Percentiles rank a stretch among this genome's conserved stretches.
Evolutionary conservation across 371 early-diverging fungal genomes (phyloP).

Genomic region (Mortierella sp.): DNA sequence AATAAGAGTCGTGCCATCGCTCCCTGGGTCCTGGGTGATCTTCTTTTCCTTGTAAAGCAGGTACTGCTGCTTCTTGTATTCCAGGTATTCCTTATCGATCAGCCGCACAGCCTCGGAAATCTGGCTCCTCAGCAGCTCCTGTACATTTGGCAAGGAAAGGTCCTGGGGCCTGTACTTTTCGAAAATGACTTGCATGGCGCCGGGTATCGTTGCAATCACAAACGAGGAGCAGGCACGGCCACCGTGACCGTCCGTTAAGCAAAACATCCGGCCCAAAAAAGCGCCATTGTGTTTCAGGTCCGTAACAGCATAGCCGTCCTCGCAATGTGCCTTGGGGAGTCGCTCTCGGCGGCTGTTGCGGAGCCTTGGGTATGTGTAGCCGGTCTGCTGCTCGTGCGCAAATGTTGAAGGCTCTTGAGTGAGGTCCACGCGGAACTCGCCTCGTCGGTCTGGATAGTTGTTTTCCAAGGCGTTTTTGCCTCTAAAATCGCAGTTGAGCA

Average conservation of each 20-base stretch:
- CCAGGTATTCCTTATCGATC: constrained; percentile 71
- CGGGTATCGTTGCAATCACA: constrained; percentile 69
- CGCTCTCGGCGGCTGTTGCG: constrained; percentile 69
- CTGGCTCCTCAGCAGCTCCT: constrained; percentile 61
- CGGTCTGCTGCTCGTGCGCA: constrained; percentile 74
- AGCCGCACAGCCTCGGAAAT: constrained; percentile 65
- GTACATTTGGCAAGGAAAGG: constrained; percentile 58
- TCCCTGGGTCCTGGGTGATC: constrained; percentile 63
- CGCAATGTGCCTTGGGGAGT: constrained; percentile 71
- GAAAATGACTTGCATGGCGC: constrained; percentile 64
- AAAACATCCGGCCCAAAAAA: constrained; percentile 66
- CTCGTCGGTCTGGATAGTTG: constrained; percentile 42
- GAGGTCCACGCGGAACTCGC: constrained; percentile 41
- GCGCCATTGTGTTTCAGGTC: constrained; percentile 61
- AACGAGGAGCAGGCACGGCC: constrained; percentile 75
- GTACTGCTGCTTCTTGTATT: constrained; percentile 64
- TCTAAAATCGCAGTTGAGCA: neutral
- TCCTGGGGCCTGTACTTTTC: constrained; percentile 60
- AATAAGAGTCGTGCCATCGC: constrained; percentile 88
- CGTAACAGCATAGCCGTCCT: constrained; percentile 73
- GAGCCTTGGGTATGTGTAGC: constrained; percentile 75
- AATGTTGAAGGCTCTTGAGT: constrained; percentile 56
- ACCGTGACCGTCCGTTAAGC: constrained; percentile 78
- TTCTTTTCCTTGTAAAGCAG: constrained; percentile 53
- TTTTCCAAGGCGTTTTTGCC: constrained; percentile 36